phyloP scores from a whole-genome alignment of 169 alveolate genomes.

The Neospora caninum region DNA sequence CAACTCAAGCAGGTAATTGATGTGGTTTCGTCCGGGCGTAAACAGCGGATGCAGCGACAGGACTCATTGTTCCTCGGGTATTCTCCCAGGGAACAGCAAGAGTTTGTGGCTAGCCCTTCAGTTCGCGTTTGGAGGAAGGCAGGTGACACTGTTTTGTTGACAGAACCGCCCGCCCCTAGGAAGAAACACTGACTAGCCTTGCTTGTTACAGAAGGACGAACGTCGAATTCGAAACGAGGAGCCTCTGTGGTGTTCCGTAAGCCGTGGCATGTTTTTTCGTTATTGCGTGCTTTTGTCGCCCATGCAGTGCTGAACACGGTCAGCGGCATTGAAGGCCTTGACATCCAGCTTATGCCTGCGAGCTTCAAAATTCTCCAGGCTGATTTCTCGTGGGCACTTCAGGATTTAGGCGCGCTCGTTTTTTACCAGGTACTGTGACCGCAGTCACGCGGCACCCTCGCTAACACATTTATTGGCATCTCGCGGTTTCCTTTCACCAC shows the following conservation, averaged over 20 bases:
- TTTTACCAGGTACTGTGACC: conserved; percentile 56
- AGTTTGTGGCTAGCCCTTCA: too few species aligned
- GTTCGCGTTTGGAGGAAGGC: too few species aligned
- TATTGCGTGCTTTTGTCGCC: neutral
- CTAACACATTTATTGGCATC: neutral
- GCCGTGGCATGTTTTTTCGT: neutral
- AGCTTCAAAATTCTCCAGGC: conserved; percentile 88
- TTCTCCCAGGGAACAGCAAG: too few species aligned
- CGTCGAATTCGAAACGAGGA: too few species aligned
- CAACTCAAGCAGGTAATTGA: conserved; percentile 11
- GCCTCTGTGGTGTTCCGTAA: too few species aligned
- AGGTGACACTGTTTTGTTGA: too few species aligned
- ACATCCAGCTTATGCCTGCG: conserved; percentile 88
- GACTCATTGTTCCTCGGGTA: too few species aligned
- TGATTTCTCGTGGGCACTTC: conserved; percentile 76
- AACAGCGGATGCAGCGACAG: too few species aligned
- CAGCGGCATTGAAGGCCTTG: conserved; percentile 84
- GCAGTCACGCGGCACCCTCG: neutral
- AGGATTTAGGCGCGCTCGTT: conserved; percentile 63
- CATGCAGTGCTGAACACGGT: conserved; percentile 65
- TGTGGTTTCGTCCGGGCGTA: neutral
- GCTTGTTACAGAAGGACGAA: too few species aligned
- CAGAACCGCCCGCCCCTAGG: too few species aligned
- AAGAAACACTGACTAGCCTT: too few species aligned
- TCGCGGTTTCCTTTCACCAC: neutral